Percentiles rank a stretch among this genome's conserved stretches.
phyloP scores from a whole-genome alignment of 495 filamentous ascomycete species.

The Penicillium alfredii region DNA sequence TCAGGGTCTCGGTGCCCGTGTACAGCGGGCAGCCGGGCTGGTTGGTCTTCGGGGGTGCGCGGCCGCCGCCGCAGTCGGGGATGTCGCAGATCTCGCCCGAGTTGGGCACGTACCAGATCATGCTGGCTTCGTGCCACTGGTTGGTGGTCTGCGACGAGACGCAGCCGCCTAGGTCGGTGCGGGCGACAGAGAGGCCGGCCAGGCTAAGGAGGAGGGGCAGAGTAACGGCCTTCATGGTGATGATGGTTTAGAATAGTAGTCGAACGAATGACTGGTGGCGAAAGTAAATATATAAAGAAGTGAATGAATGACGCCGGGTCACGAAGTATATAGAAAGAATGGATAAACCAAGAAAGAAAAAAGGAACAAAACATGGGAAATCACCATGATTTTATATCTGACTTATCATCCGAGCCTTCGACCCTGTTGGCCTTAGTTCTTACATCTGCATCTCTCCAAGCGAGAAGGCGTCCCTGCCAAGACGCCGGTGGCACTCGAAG shows the following conservation, averaged over 20 bases:
- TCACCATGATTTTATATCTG: no score
- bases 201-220: conserved; percentile 20
- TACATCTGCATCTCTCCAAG: conserved; percentile 1
- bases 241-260: conserved; percentile 6
- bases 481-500: conserved; percentile 2
- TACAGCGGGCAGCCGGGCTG: conserved; percentile 56
- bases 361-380: no score
- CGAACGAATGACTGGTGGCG: conserved; percentile 12
- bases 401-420: conserved; percentile 1
- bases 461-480: conserved; percentile 8
- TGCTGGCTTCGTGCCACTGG: conserved; percentile 34
- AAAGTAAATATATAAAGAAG: conserved; percentile 3
- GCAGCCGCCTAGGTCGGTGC: conserved; percentile 27
- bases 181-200: conserved; percentile 15
- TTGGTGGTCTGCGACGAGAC: conserved; percentile 23
- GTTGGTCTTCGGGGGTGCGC: conserved; percentile 53
- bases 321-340: conserved; percentile 2
- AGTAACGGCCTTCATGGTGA: conserved; percentile 23
- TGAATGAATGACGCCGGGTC: conserved; percentile 5
- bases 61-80: conserved; percentile 60
- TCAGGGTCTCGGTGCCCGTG: conserved; percentile 49
- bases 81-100: conserved; percentile 56
- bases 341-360: background rate
- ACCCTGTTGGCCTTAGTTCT: background rate
- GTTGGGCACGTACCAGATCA: conserved; percentile 49